These are phyloP conservation scores for Imleria badia DNA, from an alignment of 768 basidiomycete species.

Conservation along the genomic window DNA sequence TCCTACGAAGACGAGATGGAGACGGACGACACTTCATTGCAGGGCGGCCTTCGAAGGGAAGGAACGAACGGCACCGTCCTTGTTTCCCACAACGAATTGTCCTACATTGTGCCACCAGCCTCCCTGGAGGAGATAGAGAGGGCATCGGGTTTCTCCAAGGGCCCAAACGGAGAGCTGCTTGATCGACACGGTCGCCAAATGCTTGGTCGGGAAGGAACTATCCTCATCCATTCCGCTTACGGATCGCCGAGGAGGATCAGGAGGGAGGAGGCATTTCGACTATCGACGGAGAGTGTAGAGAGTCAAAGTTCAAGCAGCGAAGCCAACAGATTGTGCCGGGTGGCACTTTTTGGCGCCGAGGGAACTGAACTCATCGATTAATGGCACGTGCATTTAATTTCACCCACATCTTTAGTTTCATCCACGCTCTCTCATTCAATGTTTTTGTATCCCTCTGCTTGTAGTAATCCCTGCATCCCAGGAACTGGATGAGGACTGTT, in stretches of 20 bases:
- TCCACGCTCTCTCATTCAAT: not conserved
- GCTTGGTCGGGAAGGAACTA: conserved; percentile 24
- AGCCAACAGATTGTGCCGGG: not conserved
- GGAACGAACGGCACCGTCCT: conserved; percentile 8
- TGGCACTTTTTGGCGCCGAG: conserved; percentile 17
- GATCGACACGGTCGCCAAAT: conserved; percentile 18
- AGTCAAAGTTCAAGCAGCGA: not conserved
- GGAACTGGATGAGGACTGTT: conserved; percentile 20
- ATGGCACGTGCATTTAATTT: no score
- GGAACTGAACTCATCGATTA: conserved; percentile 26
- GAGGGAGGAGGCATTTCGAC: conserved; percentile 1
- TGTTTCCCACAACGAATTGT: conserved; percentile 2
- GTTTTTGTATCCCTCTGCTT: not conserved
- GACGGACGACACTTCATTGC: not conserved
- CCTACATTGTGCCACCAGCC: not conserved
- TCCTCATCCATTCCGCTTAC: conserved; percentile 12
- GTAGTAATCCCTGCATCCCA: conserved; percentile 13
- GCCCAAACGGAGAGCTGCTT: conserved; percentile 22
- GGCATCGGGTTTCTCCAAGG: conserved; percentile 4
- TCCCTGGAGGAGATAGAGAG: conserved; percentile 1
- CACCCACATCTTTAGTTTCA: not conserved
- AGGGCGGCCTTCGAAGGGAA: conserved; percentile 5
- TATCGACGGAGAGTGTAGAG: not conserved
- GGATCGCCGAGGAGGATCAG: not conserved
- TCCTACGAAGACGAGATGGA: conserved; percentile 23